phyloP scores from a whole-genome alignment of 2,329 filamentous ascomycete species.

The Bipolaris zeicola region DNA sequence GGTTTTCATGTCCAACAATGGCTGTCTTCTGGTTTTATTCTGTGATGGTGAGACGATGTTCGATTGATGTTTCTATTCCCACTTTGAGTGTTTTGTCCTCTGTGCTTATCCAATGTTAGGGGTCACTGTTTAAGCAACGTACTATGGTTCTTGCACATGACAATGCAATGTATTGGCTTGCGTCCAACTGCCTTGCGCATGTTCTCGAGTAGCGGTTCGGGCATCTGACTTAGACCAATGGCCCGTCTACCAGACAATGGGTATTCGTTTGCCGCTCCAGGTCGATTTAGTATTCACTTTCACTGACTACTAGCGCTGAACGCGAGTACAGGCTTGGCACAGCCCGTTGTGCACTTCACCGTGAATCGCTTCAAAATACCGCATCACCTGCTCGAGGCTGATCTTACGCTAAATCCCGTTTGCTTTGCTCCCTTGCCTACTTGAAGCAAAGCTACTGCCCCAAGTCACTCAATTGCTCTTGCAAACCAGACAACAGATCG shows the following conservation, averaged over 20 bases:
- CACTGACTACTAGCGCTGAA: background rate
- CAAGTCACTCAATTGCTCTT: background rate
- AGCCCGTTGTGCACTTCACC: background rate
- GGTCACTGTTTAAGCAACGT: background rate
- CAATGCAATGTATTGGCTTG: background rate
- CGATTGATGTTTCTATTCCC: background rate
- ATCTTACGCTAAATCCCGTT: background rate
- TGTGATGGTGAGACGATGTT: slow-evolving; percentile 2
- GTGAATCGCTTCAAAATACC: slow-evolving; percentile 1
- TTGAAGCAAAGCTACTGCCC: background rate
- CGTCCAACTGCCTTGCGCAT: background rate
- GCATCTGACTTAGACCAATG: background rate
- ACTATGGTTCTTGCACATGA: background rate
- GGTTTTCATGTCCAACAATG: slow-evolving; percentile 37
- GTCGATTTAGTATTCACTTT: slow-evolving; percentile 1
- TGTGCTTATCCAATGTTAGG: background rate
- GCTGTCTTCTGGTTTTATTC: background rate
- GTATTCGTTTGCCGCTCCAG: background rate
- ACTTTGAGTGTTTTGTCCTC: background rate
- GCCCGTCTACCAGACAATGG: no score
- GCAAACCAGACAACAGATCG: background rate
- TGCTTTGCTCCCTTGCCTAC: background rate
- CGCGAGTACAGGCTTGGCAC: background rate
- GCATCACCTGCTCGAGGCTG: background rate
- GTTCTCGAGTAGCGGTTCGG: background rate